Evolutionary conservation across 495 filamentous ascomycete genomes (phyloP).

Genomic region (Hypoxylon perforatum): DNA sequence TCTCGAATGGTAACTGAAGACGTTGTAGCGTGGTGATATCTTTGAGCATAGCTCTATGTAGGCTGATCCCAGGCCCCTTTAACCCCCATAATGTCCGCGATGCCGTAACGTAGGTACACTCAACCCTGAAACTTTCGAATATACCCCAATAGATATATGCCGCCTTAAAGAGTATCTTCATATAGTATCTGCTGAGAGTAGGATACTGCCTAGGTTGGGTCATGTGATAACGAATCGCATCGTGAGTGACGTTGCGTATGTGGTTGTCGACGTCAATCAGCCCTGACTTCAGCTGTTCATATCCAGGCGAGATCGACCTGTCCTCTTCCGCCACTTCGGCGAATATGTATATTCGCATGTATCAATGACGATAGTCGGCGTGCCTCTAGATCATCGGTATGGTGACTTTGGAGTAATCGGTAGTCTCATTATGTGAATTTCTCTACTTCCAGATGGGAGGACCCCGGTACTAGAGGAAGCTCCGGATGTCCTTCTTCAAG

Average conservation of each 20-base stretch:
- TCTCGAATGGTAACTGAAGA: too few relatives aligned
- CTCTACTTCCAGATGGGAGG: not conserved
- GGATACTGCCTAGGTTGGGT: not conserved
- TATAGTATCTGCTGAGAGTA: not conserved
- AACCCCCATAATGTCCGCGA: too few relatives aligned
- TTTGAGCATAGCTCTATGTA: too few relatives aligned
- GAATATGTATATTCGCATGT: not conserved
- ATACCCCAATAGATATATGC: not conserved
- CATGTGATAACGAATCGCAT: not conserved
- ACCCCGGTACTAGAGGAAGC: slow-evolving; percentile 16
- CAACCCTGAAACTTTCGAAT: not conserved
- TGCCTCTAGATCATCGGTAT: not conserved
- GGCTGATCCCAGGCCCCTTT: too few relatives aligned
- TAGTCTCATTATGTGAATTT: not conserved
- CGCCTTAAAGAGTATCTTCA: not conserved
- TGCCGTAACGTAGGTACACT: too few relatives aligned
- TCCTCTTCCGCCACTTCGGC: not conserved
- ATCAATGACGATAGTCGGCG: not conserved
- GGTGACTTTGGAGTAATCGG: slow-evolving; percentile 1
- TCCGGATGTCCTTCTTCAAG: slow-evolving; percentile 29
- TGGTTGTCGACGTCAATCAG: too few relatives aligned
- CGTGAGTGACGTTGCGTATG: too few relatives aligned
- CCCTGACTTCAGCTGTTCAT: too few relatives aligned
- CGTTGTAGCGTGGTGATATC: too few relatives aligned
- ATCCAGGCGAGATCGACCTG: not conserved